Evolutionary conservation across 2,329 filamentous ascomycete genomes (phyloP).

Genomic region (Plectosphaerella plurivora): DNA sequence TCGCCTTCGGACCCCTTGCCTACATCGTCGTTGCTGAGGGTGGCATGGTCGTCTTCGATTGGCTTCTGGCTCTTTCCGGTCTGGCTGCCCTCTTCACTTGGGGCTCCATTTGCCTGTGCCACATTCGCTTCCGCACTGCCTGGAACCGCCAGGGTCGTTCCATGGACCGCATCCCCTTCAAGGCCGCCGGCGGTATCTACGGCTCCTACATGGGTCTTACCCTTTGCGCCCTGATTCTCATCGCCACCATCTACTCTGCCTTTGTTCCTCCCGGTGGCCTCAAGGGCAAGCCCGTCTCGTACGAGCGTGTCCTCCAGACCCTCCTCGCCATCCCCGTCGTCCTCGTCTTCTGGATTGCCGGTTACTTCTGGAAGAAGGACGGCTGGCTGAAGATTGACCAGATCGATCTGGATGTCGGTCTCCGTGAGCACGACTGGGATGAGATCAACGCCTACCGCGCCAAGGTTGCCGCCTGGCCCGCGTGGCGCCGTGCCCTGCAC

Average conservation of each 20-base stretch:
- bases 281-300: constrained; percentile 20
- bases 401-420: constrained; percentile 64
- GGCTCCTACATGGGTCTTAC: constrained; percentile 60
- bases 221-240: constrained; percentile 49
- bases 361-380: constrained; percentile 61
- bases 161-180: constrained; percentile 62
- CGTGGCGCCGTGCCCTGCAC: constrained; percentile 39
- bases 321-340: constrained; percentile 51
- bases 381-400: constrained; percentile 54
- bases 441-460: constrained; percentile 51
- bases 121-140: constrained; percentile 63
- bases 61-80: constrained; percentile 61
- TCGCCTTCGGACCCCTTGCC: constrained; percentile 42
- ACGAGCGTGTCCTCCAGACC: constrained; percentile 47
- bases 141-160: constrained; percentile 55
- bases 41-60: constrained; percentile 53
- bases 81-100: constrained; percentile 61
- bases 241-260: constrained; percentile 48
- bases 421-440: constrained; percentile 62
- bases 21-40: constrained; percentile 39
- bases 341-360: constrained; percentile 47
- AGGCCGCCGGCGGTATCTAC: constrained; percentile 51
- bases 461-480: constrained; percentile 44
- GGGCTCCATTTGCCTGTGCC: constrained; percentile 58
- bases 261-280: constrained; percentile 35